These are phyloP conservation scores for Jatropha multifida DNA, from an alignment of 441 rosid genomes.

Conservation along the genomic window DNA sequence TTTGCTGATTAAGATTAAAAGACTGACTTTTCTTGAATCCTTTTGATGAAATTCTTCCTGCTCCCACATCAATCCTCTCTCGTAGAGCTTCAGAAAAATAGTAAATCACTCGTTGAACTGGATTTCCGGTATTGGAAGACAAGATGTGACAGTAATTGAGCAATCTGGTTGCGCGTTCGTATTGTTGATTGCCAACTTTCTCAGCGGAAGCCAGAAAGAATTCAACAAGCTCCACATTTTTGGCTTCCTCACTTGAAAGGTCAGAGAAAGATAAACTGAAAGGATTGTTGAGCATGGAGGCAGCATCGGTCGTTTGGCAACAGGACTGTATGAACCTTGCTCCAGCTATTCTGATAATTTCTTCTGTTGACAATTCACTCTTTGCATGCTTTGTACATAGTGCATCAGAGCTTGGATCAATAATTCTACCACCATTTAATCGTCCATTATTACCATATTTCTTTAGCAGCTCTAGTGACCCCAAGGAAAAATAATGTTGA, in stretches of 20 bases:
- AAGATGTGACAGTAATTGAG: conserved; percentile 33
- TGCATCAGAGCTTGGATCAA: conserved; percentile 21
- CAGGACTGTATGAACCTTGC: conserved; percentile 22
- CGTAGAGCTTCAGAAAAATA: conserved; percentile 48
- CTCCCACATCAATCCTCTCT: conserved; percentile 44
- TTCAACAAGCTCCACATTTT: conserved; percentile 40
- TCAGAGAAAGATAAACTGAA: conserved; percentile 27
- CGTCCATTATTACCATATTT: conserved; percentile 29
- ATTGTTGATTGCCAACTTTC: conserved; percentile 40
- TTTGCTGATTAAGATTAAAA: conserved; percentile 17
- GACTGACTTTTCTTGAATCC: neutral
- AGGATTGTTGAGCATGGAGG: conserved; percentile 20
- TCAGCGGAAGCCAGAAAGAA: conserved; percentile 49
- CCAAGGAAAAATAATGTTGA: conserved; percentile 24
- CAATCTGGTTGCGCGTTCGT: conserved; percentile 42
- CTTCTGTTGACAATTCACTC: conserved; percentile 21
- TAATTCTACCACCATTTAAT: conserved; percentile 24
- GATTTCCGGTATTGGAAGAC: conserved; percentile 40
- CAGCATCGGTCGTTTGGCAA: neutral
- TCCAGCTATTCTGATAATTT: conserved; percentile 33
- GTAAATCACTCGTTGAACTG: conserved; percentile 46
- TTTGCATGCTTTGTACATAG: neutral
- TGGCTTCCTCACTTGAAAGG: conserved; percentile 33
- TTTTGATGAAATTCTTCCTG: conserved; percentile 23
- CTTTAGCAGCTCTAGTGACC: conserved; percentile 42